These are phyloP conservation scores for Cryptococcus deneoformans DNA, from an alignment of 1,284 basidiomycete genomes.

Conservation along the genomic window DNA sequence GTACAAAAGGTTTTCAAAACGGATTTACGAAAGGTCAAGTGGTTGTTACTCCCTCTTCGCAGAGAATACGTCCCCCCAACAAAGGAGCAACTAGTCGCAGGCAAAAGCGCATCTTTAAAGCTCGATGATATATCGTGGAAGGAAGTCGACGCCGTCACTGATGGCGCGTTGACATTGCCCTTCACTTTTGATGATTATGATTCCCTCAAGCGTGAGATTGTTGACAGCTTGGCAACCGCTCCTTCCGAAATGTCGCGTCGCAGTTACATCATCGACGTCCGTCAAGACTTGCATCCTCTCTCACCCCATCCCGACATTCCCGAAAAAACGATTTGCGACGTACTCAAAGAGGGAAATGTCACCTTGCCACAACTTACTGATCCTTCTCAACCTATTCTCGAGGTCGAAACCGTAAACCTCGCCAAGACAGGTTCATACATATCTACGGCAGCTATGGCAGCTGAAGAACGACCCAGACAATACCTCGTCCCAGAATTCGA, in stretches of 20 bases:
- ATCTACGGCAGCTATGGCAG: not conserved
- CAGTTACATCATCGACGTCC: constrained; percentile 17
- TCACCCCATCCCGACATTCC: constrained; percentile 20
- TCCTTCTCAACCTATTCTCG: constrained; percentile 24
- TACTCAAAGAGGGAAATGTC: not conserved
- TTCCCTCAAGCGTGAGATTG: constrained; percentile 9
- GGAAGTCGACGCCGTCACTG: constrained; percentile 17
- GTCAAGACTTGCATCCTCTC: constrained; percentile 24
- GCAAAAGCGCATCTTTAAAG: constrained; percentile 5
- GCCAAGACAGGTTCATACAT: constrained; percentile 25
- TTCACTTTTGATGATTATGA: constrained; percentile 11
- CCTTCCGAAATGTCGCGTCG: constrained; percentile 23
- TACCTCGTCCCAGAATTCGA: constrained; percentile 25
- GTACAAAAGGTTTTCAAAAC: constrained; percentile 23
- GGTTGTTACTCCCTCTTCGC: constrained; percentile 30
- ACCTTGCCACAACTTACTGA: not conserved
- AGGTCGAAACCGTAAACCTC: constrained; percentile 11
- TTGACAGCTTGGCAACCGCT: constrained; percentile 23
- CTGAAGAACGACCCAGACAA: not conserved
- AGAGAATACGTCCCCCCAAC: not conserved
- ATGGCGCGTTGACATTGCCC: constrained; percentile 10
- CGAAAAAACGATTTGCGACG: constrained; percentile 7
- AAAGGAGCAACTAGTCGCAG: not conserved
- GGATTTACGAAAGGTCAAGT: constrained; percentile 14
- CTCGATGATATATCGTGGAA: constrained; percentile 34